A percentile compares a stretch with the other conserved stretches of the same genome.
These are phyloP conservation scores for Candida peoriensis DNA, from an alignment of 805 yeast species.

Conservation along the genomic window DNA sequence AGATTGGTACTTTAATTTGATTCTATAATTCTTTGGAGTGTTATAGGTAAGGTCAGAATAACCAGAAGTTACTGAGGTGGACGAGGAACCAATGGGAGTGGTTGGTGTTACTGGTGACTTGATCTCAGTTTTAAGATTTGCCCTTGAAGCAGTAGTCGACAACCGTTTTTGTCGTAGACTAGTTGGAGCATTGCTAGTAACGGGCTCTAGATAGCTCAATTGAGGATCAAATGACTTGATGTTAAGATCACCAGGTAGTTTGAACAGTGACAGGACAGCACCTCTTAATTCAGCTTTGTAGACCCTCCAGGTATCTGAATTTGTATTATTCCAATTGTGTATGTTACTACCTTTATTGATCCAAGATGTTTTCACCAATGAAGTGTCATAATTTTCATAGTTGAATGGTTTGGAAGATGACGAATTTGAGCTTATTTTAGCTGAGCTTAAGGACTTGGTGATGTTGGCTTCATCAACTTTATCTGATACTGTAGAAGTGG, in stretches of 20 bases:
- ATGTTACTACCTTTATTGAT: slow-evolving; percentile 42
- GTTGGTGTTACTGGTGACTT: slow-evolving; percentile 12
- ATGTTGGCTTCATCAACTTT: slow-evolving; percentile 7
- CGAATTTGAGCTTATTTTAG: slow-evolving; percentile 8
- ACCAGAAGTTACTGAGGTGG: neutral
- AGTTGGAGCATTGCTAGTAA: neutral
- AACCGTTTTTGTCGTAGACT: slow-evolving; percentile 24
- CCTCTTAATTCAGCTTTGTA: slow-evolving; percentile 69
- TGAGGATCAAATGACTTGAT: slow-evolving; percentile 36
- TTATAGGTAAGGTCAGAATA: neutral
- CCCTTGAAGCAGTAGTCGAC: slow-evolving; percentile 19
- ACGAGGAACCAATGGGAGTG: too few species aligned
- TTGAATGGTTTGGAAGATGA: slow-evolving; percentile 18
- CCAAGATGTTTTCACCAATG: slow-evolving; percentile 53
- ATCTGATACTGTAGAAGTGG: slow-evolving; percentile 4
- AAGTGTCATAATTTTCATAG: slow-evolving; percentile 32
- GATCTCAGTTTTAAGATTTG: slow-evolving; percentile 12
- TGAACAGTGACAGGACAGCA: slow-evolving; percentile 56
- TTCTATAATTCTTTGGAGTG: slow-evolving; percentile 3
- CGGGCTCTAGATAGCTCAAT: slow-evolving; percentile 6
- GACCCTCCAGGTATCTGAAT: slow-evolving; percentile 33
- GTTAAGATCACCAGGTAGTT: slow-evolving; percentile 44
- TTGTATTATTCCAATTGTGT: slow-evolving; percentile 17
- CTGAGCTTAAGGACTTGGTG: too few species aligned
- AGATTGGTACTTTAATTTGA: slow-evolving; percentile 31